Conservation (phyloP, 768 basidiomycete species). For the Hebeloma cylindrosporum region DNA sequence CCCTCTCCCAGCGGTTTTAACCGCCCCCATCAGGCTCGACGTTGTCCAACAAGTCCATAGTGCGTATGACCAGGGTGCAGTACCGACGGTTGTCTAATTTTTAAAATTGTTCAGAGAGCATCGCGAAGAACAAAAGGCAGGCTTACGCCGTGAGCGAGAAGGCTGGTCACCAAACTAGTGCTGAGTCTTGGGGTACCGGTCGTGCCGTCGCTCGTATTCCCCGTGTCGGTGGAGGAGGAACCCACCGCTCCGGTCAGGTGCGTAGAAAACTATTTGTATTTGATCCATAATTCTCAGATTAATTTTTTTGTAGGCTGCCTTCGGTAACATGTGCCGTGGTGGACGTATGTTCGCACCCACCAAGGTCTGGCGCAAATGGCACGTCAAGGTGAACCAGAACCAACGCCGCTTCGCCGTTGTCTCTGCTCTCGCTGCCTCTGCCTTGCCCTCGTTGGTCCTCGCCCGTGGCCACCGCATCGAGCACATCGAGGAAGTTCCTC, state of each 20-base stretch:
- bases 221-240: conserved; percentile 98
- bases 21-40: conserved; percentile 97
- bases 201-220: conserved; percentile 99
- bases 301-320: conserved; percentile 69
- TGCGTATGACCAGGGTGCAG: conserved; percentile 44
- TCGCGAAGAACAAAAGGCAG: conserved; percentile 97
- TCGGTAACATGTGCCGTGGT: conserved; percentile 99
- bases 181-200: conserved; percentile 99
- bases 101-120: conserved; percentile 68
- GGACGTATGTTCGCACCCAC: conserved; percentile 99
- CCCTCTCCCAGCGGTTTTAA: conserved; percentile 93
- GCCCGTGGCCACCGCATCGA: conserved; percentile 99
- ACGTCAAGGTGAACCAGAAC: conserved; percentile 99
- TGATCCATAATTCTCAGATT: conserved; percentile 4
- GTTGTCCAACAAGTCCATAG: conserved; percentile 99
- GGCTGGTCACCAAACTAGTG: conserved; percentile 98
- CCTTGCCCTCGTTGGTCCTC: conserved; percentile 96
- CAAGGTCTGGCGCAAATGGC: conserved; percentile 99
- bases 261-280: conserved; percentile 20
- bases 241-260: conserved; percentile 96
- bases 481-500: conserved; percentile 93
- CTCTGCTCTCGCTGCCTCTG: conserved; percentile 96
- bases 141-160: conserved; percentile 96
- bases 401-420: conserved; percentile 98
- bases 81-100: conserved; percentile 1